phyloP scores from a whole-genome alignment of 352 stramenopile genomes.

The Pythium sp. region DNA sequence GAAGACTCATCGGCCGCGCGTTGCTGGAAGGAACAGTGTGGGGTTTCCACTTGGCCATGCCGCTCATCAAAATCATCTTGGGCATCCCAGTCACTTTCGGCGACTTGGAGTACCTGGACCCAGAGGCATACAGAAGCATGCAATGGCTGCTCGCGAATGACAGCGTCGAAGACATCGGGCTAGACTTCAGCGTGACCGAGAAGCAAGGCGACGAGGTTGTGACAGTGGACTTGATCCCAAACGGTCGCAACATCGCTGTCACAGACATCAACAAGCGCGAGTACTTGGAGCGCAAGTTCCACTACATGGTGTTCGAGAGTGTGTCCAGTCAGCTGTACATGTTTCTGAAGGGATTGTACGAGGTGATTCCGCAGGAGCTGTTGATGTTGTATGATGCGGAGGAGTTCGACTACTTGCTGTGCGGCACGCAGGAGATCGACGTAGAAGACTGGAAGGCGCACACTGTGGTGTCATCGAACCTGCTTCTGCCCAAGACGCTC shows the following conservation, averaged over 20 bases:
- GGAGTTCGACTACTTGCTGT: conserved; percentile 96
- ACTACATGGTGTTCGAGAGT: conserved; percentile 89
- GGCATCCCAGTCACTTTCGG: conserved; percentile 91
- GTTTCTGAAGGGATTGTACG: conserved; percentile 92
- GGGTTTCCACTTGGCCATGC: conserved; percentile 90
- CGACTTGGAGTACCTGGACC: conserved; percentile 44
- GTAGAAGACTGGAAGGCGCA: conserved; percentile 94
- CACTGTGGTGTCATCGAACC: conserved; percentile 56
- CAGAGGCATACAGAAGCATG: conserved; percentile 44
- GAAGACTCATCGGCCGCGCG: conserved; percentile 55
- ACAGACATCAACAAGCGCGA: conserved; percentile 91
- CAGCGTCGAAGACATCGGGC: conserved; percentile 29
- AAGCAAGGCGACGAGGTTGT: conserved; percentile 17
- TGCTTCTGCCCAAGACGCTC: conserved; percentile 21
- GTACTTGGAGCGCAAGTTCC: conserved; percentile 86
- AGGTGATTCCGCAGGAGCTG: conserved; percentile 86
- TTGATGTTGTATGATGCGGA: conserved; percentile 96
- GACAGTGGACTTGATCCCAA: conserved; percentile 39
- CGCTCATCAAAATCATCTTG: conserved; percentile 97
- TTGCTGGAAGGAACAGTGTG: conserved; percentile 90
- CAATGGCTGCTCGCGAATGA: conserved; percentile 14
- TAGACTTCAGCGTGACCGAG: conserved; percentile 39
- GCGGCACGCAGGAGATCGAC: conserved; percentile 94
- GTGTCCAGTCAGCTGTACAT: conserved; percentile 70
- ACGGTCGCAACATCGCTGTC: conserved; percentile 59